These are phyloP conservation scores for Ochromonas danica DNA, from an alignment of 108 stramenopile species.

Conservation along the genomic window DNA sequence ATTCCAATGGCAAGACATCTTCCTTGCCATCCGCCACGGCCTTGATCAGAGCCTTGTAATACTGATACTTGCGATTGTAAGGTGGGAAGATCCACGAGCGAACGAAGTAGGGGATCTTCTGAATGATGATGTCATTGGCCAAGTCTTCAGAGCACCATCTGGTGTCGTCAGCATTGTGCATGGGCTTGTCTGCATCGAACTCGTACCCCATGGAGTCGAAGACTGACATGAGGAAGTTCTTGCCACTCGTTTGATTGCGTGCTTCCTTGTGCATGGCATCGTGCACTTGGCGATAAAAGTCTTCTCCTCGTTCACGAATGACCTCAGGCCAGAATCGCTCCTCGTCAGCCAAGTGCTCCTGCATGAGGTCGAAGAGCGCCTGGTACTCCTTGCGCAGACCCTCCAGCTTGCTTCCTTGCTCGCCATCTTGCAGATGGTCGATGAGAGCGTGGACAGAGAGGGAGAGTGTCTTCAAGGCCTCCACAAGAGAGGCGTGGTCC, in stretches of 20 bases:
- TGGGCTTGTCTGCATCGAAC: not conserved
- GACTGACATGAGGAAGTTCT: not conserved
- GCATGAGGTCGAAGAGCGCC: not conserved
- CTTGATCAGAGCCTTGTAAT: not conserved
- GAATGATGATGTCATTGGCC: not conserved
- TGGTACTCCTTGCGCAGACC: not conserved
- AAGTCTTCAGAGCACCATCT: not conserved
- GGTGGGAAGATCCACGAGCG: not conserved
- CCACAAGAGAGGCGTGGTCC: not conserved
- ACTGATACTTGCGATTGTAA: not conserved
- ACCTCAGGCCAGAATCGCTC: constrained; percentile 1
- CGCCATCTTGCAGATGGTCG: no score
- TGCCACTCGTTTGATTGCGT: not conserved
- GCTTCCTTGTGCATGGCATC: not conserved
- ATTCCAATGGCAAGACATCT: not conserved
- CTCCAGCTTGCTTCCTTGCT: no score
- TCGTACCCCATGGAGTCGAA: not conserved
- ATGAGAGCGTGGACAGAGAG: not conserved
- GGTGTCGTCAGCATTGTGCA: not conserved
- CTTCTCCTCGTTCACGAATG: not conserved
- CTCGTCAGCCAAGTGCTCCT: not conserved
- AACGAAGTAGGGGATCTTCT: not conserved
- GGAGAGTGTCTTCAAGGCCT: not conserved
- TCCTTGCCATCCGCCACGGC: not conserved
- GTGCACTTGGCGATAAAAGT: not conserved